Evolutionary conservation across 495 filamentous ascomycete species (phyloP).

Genomic region (Podospora australis): DNA sequence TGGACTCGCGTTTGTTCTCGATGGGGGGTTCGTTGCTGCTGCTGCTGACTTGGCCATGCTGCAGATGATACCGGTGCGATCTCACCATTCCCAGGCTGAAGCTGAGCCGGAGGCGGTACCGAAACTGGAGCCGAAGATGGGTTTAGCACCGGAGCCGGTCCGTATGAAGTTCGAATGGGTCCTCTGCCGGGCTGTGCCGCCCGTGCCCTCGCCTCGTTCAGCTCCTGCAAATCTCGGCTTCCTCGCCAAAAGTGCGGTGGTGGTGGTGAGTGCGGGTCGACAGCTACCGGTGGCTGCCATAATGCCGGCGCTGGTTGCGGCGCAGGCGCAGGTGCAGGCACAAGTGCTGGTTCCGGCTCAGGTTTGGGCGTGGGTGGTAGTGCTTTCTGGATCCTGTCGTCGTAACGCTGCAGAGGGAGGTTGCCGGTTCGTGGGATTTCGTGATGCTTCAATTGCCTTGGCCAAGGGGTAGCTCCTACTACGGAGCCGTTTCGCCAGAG

Average conservation of each 20-base stretch:
- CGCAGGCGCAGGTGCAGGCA: neutral
- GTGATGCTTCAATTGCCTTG: neutral
- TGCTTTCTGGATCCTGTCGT: neutral
- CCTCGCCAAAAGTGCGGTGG: conserved; percentile 9
- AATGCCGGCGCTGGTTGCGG: neutral
- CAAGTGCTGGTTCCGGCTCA: neutral
- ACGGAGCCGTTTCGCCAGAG: neutral
- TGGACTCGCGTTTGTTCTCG: neutral
- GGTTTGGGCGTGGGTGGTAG: neutral
- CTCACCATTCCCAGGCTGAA: conserved; percentile 2
- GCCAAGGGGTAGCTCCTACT: neutral
- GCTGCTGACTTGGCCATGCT: neutral
- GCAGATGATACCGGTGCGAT: conserved; percentile 1
- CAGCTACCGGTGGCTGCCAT: neutral
- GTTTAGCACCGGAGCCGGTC: conserved; percentile 10
- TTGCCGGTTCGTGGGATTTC: neutral
- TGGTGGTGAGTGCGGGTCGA: conserved; percentile 2
- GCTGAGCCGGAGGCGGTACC: neutral
- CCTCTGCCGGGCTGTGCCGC: conserved; percentile 4
- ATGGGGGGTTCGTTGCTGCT: neutral
- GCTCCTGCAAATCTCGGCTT: conserved; percentile 16
- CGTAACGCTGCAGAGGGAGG: neutral
- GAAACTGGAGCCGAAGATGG: neutral
- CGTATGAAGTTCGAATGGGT: conserved; percentile 10
- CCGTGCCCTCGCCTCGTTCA: conserved; percentile 16